These are phyloP conservation scores for Hydrangea macrophylla DNA, from an alignment of 148 eudicot genomes.

Conservation along the genomic window DNA sequence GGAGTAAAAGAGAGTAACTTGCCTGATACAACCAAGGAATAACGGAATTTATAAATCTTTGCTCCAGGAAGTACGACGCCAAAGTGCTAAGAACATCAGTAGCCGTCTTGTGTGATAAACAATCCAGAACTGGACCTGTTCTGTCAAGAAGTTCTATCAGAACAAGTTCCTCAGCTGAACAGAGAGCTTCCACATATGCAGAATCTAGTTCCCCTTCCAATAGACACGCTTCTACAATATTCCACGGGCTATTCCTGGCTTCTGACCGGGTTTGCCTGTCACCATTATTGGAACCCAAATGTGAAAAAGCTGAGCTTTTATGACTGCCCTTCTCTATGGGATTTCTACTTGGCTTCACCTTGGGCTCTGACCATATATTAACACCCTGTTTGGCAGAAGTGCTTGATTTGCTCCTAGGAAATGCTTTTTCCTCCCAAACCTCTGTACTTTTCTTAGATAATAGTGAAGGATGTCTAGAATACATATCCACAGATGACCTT, in stretches of 20 bases:
- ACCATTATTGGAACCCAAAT: slow-evolving; percentile 21
- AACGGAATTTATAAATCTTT: slow-evolving; percentile 46
- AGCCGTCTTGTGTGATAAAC: slow-evolving; percentile 58
- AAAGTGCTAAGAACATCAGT: slow-evolving; percentile 49
- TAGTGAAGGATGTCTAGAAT: slow-evolving; percentile 33
- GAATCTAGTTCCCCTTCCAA: slow-evolving; percentile 65
- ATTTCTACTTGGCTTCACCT: slow-evolving; percentile 38
- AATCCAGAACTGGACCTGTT: slow-evolving; percentile 83
- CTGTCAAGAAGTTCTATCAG: slow-evolving; percentile 67
- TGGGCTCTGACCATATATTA: slow-evolving; percentile 37
- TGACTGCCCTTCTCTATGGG: slow-evolving; percentile 25
- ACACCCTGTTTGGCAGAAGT: slow-evolving; percentile 27
- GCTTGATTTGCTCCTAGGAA: slow-evolving; percentile 34
- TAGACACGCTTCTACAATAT: slow-evolving; percentile 43
- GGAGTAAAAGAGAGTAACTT: slow-evolving; percentile 15
- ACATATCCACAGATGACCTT: slow-evolving; percentile 53
- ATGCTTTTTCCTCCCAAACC: slow-evolving; percentile 39
- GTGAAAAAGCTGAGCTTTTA: slow-evolving; percentile 22
- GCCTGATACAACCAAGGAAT: slow-evolving; percentile 94
- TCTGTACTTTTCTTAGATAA: slow-evolving; percentile 31
- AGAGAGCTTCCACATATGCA: slow-evolving; percentile 73
- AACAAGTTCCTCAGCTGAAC: slow-evolving; percentile 56
- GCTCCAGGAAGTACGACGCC: slow-evolving; percentile 49
- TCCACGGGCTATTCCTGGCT: slow-evolving; percentile 43
- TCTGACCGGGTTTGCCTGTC: slow-evolving; percentile 33